A percentile compares a stretch with the other conserved stretches of the same genome.
These are phyloP conservation scores for Nicotiana attenuata DNA, from an alignment of 257 asterid species.

Conservation along the genomic window DNA sequence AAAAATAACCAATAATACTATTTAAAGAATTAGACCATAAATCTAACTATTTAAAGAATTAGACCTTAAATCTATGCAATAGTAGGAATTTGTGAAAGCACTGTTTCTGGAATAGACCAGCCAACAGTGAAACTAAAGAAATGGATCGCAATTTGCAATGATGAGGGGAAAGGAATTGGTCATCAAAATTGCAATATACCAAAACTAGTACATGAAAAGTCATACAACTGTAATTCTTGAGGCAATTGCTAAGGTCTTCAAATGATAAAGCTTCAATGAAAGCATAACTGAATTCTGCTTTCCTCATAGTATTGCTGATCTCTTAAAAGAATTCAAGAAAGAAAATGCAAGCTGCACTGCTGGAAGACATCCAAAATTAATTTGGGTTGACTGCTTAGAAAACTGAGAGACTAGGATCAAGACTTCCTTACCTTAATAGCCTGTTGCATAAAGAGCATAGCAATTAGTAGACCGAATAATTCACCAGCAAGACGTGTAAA, in stretches of 20 bases:
- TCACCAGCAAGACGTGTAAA: slow-evolving; percentile 96
- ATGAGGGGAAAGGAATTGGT: not conserved
- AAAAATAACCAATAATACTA: not conserved
- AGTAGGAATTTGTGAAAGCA: not conserved
- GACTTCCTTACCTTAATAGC: slow-evolving; percentile 73
- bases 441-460: slow-evolving; percentile 97
- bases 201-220: not conserved
- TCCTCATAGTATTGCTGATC: not conserved
- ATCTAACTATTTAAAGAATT: too few relatives aligned
- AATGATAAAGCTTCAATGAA: not conserved
- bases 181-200: not conserved
- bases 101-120: not conserved
- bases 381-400: not conserved
- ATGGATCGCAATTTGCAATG: too few relatives aligned
- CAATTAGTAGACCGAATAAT: slow-evolving; percentile 84
- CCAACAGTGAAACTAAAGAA: not conserved
- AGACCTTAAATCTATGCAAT: not conserved
- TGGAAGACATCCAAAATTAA: not conserved
- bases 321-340: not conserved
- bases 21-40: not conserved
- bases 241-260: not conserved
- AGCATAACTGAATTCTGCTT: not conserved
- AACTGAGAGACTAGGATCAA: slow-evolving; percentile 3
- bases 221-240: not conserved
- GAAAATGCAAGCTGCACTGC: not conserved